Evolutionary conservation across 352 stramenopile genomes (phyloP), one percentile per base, ranked within the genome.

Genomic region (Phytophthora citricola): DNA sequence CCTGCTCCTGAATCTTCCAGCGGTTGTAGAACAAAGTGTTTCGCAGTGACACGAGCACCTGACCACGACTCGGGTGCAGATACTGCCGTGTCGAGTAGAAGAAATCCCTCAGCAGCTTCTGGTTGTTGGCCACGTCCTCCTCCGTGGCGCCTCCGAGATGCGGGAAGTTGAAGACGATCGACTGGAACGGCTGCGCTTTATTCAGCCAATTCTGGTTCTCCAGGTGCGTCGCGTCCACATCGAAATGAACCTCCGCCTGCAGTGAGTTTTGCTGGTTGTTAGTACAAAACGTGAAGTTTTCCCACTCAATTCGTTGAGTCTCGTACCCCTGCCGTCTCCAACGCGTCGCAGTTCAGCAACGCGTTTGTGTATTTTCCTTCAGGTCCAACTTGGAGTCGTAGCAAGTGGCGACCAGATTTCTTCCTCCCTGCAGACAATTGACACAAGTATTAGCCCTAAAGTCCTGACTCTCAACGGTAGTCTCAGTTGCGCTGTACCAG

Each of bases 111-210:
- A 96, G 58, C 40, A 96, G 63, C 26, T 79, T 71, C 61, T 94
- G 89, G 70, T 96, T 96, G 62, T 91, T 94, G 15, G 67, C 75
- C 17, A 96, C 83, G 62, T 94, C 89, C 40, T 87, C 87, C 41
- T 94, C 83, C 2, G 89, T 95, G 6, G 85, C 80, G 17, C 89
- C 89, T 41, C 89, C 89, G 9, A 96, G 65, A 58, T 96, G 89
- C 14, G 89, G 89, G 57, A 96, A 96, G 55, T 96, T 96, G 61
- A 96, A 96, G 12, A 86, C 78, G 27, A 95, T 80, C 17, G 73
- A 58, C 34, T 94, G 79, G 72, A 94, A 95, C 10, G 66, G 71
- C 17, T 78, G 58, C 1, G 61, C 70, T 15, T 50, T 49, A 39
- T 66, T 45, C 12, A 92, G 72, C 82, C 79, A 92, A 14, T 54